phyloP scores from a whole-genome alignment of 495 filamentous ascomycete species.

The Cudoniella acicularis region DNA sequence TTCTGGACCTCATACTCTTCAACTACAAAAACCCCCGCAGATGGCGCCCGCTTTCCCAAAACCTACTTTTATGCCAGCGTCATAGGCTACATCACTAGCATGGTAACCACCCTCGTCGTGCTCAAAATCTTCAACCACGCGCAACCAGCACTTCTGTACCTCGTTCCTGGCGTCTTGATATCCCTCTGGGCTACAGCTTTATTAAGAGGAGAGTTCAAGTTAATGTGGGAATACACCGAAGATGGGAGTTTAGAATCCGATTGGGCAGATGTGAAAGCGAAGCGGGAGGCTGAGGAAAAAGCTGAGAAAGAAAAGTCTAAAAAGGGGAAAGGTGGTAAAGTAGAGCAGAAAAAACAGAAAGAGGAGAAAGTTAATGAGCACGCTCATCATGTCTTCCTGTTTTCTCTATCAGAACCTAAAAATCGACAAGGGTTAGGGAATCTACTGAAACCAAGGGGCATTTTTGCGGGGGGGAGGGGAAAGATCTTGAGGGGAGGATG shows the following conservation, averaged over 20 bases:
- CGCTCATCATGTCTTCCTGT: slow-evolving; percentile 26
- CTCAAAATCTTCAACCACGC: slow-evolving; percentile 77
- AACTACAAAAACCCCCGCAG: slow-evolving; percentile 36
- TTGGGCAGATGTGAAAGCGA: background rate
- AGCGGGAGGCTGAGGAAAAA: slow-evolving; percentile 20
- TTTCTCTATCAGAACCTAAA: slow-evolving; percentile 20
- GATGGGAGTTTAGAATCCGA: slow-evolving; percentile 43
- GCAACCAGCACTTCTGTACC: slow-evolving; percentile 88
- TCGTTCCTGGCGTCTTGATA: slow-evolving; percentile 80
- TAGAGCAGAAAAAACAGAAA: slow-evolving; percentile 10
- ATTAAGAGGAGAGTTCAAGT: slow-evolving; percentile 59
- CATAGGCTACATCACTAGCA: slow-evolving; percentile 73
- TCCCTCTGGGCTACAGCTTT: slow-evolving; percentile 78
- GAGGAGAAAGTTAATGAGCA: slow-evolving; percentile 22
- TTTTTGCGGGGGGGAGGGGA: background rate
- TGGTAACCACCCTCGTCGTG: slow-evolving; percentile 71
- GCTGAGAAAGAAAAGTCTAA: slow-evolving; percentile 24
- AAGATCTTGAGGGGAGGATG: background rate
- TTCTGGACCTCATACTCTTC: slow-evolving; percentile 64
- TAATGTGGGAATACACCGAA: slow-evolving; percentile 83
- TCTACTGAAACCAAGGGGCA: background rate
- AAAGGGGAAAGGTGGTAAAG: slow-evolving; percentile 11
- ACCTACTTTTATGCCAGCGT: slow-evolving; percentile 82
- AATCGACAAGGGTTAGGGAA: background rate
- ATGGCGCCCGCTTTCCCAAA: slow-evolving; percentile 64